Conservation (phyloP, 176 grass and related monocot genomes). For the Otatea glauca region DNA sequence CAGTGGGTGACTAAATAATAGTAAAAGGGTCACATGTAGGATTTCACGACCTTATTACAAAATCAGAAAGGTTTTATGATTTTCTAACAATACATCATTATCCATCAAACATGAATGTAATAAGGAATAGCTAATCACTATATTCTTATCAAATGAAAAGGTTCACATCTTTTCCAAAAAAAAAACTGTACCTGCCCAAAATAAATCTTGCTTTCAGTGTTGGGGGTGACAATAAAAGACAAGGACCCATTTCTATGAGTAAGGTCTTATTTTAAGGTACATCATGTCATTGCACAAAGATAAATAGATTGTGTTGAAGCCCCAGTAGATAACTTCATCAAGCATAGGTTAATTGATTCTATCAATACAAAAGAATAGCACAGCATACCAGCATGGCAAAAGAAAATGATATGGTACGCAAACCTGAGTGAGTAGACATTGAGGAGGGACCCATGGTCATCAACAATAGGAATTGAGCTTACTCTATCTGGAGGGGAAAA, state of each 20-base stretch:
- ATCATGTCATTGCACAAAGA: conserved; percentile 19
- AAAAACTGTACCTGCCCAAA: neutral
- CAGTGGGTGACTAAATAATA: neutral
- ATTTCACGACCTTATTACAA: neutral
- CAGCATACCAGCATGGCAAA: conserved; percentile 23
- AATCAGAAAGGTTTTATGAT: neutral
- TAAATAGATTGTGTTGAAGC: neutral
- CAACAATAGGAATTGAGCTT: conserved; percentile 72
- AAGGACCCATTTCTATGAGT: neutral
- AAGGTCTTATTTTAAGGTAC: neutral
- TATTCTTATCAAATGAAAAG: conserved; percentile 23
- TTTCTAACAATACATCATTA: conserved; percentile 16
- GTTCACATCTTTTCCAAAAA: neutral
- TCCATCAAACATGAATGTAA: conserved; percentile 34
- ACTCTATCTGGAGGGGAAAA: conserved; percentile 50
- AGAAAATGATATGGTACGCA: conserved; percentile 31
- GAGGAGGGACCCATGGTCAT: conserved; percentile 56
- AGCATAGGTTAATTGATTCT: conserved; percentile 8
- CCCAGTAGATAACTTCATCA: neutral
- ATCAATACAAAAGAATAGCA: conserved; percentile 23
- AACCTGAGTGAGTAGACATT: conserved; percentile 71
- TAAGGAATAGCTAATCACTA: conserved; percentile 32
- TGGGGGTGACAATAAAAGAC: conserved; percentile 1
- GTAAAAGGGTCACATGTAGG: neutral
- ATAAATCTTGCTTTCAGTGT: conserved; percentile 1